A percentile compares a stretch with the other conserved stretches of the same genome.
Evolutionary conservation across 192 early-diverging fungal species (phyloP).

Genomic region (Lobosporangium transversale): DNA sequence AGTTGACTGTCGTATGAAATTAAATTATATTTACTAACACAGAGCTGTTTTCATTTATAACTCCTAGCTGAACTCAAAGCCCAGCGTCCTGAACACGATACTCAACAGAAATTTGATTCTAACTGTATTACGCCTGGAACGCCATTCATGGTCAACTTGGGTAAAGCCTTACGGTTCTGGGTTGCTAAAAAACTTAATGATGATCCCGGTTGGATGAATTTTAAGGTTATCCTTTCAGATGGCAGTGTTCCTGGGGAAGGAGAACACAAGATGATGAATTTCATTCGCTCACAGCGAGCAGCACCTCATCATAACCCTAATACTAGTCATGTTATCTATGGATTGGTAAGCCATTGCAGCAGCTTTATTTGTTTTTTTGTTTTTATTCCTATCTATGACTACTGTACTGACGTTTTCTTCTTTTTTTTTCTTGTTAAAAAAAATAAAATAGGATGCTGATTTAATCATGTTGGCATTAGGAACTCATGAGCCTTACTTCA

Average conservation of each 20-base stretch:
- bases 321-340: constrained; percentile 92
- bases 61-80: constrained; percentile 61
- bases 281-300: constrained; percentile 83
- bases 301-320: constrained; percentile 89
- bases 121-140: constrained; percentile 99
- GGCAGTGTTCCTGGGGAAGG: constrained; percentile 98
- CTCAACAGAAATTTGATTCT: constrained; percentile 83
- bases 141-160: constrained; percentile 93
- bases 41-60: no score
- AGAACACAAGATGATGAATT: constrained; percentile 99
- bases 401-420: constrained; percentile 2
- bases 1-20: no score
- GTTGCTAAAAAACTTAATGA: constrained; percentile 86
- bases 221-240: constrained; percentile 93
- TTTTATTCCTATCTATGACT: background rate
- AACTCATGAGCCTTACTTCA: constrained; percentile 97
- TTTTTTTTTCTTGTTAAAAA: background rate
- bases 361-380: background rate
- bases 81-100: constrained; percentile 56
- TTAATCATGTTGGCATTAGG: constrained; percentile 96
- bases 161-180: constrained; percentile 88
- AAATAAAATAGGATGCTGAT: constrained; percentile 83
- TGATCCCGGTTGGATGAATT: constrained; percentile 86
- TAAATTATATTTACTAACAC: no score
- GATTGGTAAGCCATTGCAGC: constrained; percentile 60